A percentile compares a stretch with the other conserved stretches of the same genome.
These are phyloP conservation scores for Escovopsis sp. DNA, from an alignment of 2,329 filamentous ascomycete genomes.

Conservation along the genomic window DNA sequence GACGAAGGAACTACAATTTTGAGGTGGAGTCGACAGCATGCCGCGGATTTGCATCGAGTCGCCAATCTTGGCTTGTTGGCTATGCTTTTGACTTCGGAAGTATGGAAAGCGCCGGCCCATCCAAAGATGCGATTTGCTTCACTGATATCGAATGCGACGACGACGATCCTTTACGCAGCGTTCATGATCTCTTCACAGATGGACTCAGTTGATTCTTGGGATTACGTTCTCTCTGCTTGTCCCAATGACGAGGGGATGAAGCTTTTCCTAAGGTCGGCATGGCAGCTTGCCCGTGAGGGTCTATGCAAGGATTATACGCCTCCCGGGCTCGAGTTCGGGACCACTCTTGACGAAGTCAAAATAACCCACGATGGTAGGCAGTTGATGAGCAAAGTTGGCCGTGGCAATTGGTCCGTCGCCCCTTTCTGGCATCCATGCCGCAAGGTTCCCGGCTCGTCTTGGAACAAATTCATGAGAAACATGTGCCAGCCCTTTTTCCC, in stretches of 20 bases:
- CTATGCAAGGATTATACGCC: slow-evolving; percentile 1
- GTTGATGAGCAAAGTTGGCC: slow-evolving; percentile 2
- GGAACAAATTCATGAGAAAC: slow-evolving; percentile 5
- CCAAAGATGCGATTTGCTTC: slow-evolving; percentile 7
- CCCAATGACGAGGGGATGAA: slow-evolving; percentile 4
- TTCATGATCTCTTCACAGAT: slow-evolving; percentile 9
- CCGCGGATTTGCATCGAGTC: slow-evolving; percentile 5
- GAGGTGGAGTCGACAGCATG: slow-evolving; percentile 6
- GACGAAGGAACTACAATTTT: slow-evolving; percentile 1
- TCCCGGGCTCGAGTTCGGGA: slow-evolving; percentile 10
- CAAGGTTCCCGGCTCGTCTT: slow-evolving; percentile 3
- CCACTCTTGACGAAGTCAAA: slow-evolving; percentile 8
- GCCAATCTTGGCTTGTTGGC: slow-evolving; percentile 13
- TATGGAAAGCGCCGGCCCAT: slow-evolving; percentile 7
- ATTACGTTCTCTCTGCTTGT: not conserved
- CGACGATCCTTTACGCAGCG: slow-evolving; percentile 10
- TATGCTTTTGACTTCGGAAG: slow-evolving; percentile 11
- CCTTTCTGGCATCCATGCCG: slow-evolving; percentile 3
- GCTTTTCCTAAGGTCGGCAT: slow-evolving; percentile 7
- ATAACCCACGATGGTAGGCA: slow-evolving; percentile 7
- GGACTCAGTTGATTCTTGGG: slow-evolving; percentile 3
- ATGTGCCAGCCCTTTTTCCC: slow-evolving; percentile 2
- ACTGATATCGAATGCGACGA: slow-evolving; percentile 8
- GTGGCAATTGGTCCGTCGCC: not conserved
- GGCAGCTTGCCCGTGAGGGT: slow-evolving; percentile 7